Evolutionary conservation across 495 filamentous ascomycete genomes (phyloP), one percentile per base, ranked within the genome.

Genomic region (Cudoniella acicularis): DNA sequence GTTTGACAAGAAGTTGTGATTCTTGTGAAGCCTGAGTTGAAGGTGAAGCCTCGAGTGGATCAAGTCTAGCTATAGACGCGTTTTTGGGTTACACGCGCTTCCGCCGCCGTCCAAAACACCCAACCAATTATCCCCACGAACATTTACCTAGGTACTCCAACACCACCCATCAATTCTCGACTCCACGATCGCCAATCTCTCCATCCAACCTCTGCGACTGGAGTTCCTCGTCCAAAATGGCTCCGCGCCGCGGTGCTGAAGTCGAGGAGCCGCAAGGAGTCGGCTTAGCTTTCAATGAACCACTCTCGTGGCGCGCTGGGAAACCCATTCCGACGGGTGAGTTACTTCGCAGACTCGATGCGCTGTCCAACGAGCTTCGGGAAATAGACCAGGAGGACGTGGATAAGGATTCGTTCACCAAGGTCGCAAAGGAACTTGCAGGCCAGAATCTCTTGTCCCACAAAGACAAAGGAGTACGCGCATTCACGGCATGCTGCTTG

Each of bases 401-500:
- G 49, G 86, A 96, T 49, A 82, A 87, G 61, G 81, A 86, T n/a
- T 92, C 90, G 13, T 78, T 98, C 47, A 84, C 75, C 22, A 85
- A 86, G 47, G 90, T 96, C 56, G 91, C 95, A 49, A 94, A 92
- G 70, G 91, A 97, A 67, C 82, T 98, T 21, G 90, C 88, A 8
- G 87, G 84, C 30, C 87, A 85, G 46, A 89, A 93, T 63, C 77
- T 99, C 17, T 73, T 98, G 25, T 80, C 75, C 47, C 95, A 99
- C 71, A 96, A 95, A 74, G 95, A 99, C 69, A 87, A 84, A 56
- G 94, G 94, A 11, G 92, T 99, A 22, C 84, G 87, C 61, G 94
- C 95, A 17, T 96, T 87, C 78, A 84, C 88, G 42, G 86, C 90
- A 11, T 89, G 89, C 68, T 97, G 92, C 69, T 77, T 98, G 64